Base-by-base conservation (phyloP, 202 grass and related monocot species). In the Brachypodium distachyon region DNA sequence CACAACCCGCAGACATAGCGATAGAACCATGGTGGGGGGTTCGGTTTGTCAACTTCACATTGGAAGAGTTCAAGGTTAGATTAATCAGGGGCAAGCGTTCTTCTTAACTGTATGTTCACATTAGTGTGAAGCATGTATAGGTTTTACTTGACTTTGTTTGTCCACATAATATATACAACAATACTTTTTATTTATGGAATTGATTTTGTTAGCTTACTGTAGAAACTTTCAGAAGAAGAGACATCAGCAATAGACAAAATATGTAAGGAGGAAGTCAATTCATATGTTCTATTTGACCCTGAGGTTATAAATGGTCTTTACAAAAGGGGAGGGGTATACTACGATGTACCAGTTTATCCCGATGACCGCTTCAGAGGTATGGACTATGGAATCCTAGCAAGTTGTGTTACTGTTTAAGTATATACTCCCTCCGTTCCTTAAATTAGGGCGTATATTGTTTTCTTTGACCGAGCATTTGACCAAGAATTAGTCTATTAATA, bases 11-110 rank as follows among this genome's bases (percentile, higher is more conserved):
- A 39, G 85, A 98, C 68, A 80, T 90, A 58, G 72, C 74, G 53
- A 86, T 92, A 79, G 95, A 98, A 79, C 87, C 91, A 79, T 98
- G 95, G 95, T 98, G 95, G 95, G 91, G 89, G 50, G 87, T 98
- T 88, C 90, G 89, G 56, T 90, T 98, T 56, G 95, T 98, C 34
- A 98, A 98, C 76, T 98, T 98, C 61, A 98, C 95, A 58, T 62
- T 98, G 67, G 95, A 94, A 82, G 95, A 98, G 64, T 98, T 98
- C 78, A 98, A 98, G 91, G 95, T 98, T 62, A 79, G 82, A 63
- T 72, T 56, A 17, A 57, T 66, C 40, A 6, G 22, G 28, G 13
- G 10, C 18, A 6, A 71, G 18, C 0, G 47, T 44, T 67, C 34
- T 60, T 22, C 29, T 68, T 26, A 9, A n/a, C 33, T 80, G 3